Evolutionary conservation across 1,284 basidiomycete genomes (phyloP).

Genomic region (Puccinia brachypodii): DNA sequence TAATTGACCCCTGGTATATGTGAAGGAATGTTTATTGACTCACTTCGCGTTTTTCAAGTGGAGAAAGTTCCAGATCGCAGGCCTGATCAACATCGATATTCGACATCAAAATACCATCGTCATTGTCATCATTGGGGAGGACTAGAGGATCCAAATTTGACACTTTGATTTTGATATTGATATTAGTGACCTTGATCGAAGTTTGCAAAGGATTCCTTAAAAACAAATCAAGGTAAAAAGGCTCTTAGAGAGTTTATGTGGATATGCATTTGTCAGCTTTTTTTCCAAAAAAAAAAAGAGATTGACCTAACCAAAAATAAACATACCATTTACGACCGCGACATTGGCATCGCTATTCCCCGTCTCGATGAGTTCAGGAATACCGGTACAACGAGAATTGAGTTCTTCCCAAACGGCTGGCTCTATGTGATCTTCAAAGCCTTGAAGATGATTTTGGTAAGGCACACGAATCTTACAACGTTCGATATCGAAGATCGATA

Average conservation of each 20-base stretch:
- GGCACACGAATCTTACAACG: conserved; percentile 28
- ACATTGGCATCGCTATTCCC: background rate
- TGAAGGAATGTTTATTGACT: background rate
- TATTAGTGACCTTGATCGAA: conserved; percentile 22
- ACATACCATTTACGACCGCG: conserved; percentile 30
- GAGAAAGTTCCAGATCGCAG: conserved; percentile 15
- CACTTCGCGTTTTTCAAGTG: conserved; percentile 21
- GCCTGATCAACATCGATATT: background rate
- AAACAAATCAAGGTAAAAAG: conserved; percentile 64
- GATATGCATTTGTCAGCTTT: background rate
- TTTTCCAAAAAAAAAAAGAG: background rate
- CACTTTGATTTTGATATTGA: conserved; percentile 24
- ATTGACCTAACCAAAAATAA: background rate
- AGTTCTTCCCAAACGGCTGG: background rate
- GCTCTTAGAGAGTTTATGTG: conserved; percentile 51
- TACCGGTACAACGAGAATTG: background rate
- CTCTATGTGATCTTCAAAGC: background rate
- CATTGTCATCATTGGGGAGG: background rate
- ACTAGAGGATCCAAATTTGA: background rate
- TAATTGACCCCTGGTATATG: background rate
- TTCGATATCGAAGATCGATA: conserved; percentile 13
- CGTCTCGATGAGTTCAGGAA: background rate
- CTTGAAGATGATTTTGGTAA: conserved; percentile 19
- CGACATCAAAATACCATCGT: background rate
- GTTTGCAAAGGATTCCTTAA: conserved; percentile 56